phyloP scores from a whole-genome alignment of 768 basidiomycete species.

The Pilatotrama ljubarskyi region DNA sequence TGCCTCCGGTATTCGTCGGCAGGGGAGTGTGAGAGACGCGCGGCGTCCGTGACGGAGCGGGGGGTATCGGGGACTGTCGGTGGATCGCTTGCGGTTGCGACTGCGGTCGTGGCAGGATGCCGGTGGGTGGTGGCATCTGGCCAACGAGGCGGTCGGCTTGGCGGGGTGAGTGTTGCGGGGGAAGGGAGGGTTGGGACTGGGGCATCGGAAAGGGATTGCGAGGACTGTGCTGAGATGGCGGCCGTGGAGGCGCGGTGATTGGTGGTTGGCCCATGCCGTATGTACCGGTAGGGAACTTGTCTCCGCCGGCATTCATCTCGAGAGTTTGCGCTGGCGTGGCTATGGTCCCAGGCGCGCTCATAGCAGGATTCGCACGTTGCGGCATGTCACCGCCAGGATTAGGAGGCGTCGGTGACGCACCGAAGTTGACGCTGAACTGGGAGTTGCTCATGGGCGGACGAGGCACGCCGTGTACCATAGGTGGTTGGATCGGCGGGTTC shows the following conservation, averaged over 20 bases:
- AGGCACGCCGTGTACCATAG: constrained; percentile 30
- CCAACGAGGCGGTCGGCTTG: constrained; percentile 38
- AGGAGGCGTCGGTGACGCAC: constrained; percentile 45
- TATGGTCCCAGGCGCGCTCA: constrained; percentile 40
- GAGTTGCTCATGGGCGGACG: constrained; percentile 18
- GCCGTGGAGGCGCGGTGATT: constrained; percentile 7
- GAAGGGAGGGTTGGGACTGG: constrained; percentile 28
- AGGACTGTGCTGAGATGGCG: constrained; percentile 29
- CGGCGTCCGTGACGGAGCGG: constrained; percentile 51
- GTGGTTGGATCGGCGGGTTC: constrained; percentile 35
- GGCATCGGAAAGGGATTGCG: constrained; percentile 20
- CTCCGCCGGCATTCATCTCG: constrained; percentile 42
- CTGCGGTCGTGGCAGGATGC: constrained; percentile 46
- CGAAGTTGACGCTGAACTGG: constrained; percentile 44
- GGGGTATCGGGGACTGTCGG: constrained; percentile 41
- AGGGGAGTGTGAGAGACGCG: constrained; percentile 39
- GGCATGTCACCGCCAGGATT: constrained; percentile 45
- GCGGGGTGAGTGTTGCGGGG: constrained; percentile 46
- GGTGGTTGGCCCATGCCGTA: constrained; percentile 14
- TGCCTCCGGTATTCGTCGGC: constrained; percentile 27
- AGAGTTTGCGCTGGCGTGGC: constrained; percentile 66
- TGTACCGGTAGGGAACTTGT: constrained; percentile 3
- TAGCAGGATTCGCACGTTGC: constrained; percentile 33
- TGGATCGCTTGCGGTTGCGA: constrained; percentile 56
- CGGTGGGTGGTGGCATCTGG: constrained; percentile 32